Evolutionary conservation across 129 eudicot genomes (phyloP), one percentile per base, ranked within the genome.

Genomic region (Helianthus annuus): DNA sequence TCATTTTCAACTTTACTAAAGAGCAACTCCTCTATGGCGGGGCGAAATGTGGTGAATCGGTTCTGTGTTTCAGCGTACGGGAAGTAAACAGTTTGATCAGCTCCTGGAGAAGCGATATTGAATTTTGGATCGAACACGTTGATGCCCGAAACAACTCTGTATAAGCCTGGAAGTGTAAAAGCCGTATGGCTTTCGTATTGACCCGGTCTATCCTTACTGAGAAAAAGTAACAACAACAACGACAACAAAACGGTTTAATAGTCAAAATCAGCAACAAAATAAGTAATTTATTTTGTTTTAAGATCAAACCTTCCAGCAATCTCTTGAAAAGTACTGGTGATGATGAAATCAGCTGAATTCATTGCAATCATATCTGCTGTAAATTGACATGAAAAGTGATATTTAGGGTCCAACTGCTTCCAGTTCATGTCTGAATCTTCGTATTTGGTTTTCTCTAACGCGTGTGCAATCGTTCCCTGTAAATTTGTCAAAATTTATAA

Each of bases 91-190:
- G 97, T 78, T 64, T 95, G 99, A 69, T 95, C 99, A 7, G 99
- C 99, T 40, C 99, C 99, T 1, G 99, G 99, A 57, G 99, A 78
- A 70, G 96, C 97, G 59, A 91, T 95, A 69, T 91, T 95, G 89
- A 91, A 91, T 68, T 95, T 95, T 2, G 99, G 97, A 80, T 95
- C 97, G 36, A 95, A 95, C 12, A 95, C 97, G 29, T 85, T 85
- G 76, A 91, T 86, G 66, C 99, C 99, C 4, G 97, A 95, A 78
- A 86, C 97, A 48, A 88, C 91, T 81, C 99, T 81, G 48, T 72
- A 91, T 12, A 95, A 76, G 54, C 99, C 97, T 60, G 97, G 99
- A 69, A 91, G 89, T 13, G 97, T 86, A 62, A 91, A 95, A 56
- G 95, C 85, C 4, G 72, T 45, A 58, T 91, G 99, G 80, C 99